A percentile compares a stretch with the other conserved stretches of the same genome.
Conservation (phyloP, 2,329 filamentous ascomycete genomes). For the Escovopsis sp. region DNA sequence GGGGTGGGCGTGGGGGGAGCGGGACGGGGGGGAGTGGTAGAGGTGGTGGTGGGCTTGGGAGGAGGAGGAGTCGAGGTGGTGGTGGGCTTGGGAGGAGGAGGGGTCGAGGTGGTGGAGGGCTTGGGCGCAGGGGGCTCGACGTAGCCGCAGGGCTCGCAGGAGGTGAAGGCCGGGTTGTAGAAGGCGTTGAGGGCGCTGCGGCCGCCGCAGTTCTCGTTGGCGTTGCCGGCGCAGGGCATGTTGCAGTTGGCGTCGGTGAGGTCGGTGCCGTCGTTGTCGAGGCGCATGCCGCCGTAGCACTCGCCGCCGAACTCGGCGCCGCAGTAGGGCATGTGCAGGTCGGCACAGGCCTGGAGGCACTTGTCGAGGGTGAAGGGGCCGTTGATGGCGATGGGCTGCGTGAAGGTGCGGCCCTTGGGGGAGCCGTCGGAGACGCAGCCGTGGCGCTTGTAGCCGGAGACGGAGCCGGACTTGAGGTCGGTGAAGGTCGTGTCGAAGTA, state of each 20-base stretch:
- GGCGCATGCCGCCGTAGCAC: conserved; percentile 36
- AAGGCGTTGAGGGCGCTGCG: conserved; percentile 26
- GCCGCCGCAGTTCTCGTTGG: conserved; percentile 27
- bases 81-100: no score
- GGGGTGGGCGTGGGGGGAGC: no score
- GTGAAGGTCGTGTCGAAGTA: conserved; percentile 35
- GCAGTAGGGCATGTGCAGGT: conserved; percentile 32
- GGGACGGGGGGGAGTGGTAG: no score
- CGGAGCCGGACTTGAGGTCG: no score
- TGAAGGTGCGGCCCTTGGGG: conserved; percentile 26
- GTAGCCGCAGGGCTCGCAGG: conserved; percentile 33
- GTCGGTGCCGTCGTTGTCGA: conserved; percentile 29
- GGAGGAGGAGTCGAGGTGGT: no score
- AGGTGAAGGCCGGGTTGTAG: conserved; percentile 32
- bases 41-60: no score
- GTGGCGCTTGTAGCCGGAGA: conserved; percentile 41
- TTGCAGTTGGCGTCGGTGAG: conserved; percentile 27
- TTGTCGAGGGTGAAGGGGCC: conserved; percentile 24
- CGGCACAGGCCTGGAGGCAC: conserved; percentile 28
- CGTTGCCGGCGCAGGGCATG: conserved; percentile 35
- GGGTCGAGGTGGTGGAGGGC: no score
- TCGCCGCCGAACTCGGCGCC: conserved; percentile 29
- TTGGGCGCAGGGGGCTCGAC: no score
- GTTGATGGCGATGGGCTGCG: conserved; percentile 26
- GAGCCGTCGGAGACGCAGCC: conserved; percentile 43